Base-by-base conservation (phyloP, 2,329 filamentous ascomycete species). In the Claviceps digitariae region DNA sequence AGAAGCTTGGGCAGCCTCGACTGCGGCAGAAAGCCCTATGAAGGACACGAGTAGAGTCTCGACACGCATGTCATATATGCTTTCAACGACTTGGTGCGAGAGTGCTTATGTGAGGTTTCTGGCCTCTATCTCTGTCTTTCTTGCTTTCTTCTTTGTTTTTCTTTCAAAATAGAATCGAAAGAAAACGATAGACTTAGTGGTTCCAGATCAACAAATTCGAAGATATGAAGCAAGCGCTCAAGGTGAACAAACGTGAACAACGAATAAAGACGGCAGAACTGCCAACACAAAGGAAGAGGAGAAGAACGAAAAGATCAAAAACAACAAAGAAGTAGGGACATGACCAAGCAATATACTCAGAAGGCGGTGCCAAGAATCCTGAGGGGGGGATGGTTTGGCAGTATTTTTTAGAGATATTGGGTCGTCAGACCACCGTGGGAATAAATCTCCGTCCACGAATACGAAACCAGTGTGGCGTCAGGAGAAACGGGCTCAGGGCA, bases 11-110 rank as follows among this genome's bases (percentile, higher is more conserved):
- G 70, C 67, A 47, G 74, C 77, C 41, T 79, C 74, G 53, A 69
- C 62, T 46, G 46, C 55, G 27, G 45, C 48, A 7, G 51, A 49
- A 31, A 59, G 13, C 65, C 77, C 72, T 63, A 76, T 57, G 23
- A 80, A 70, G 68, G 74, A 70, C 48, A 76, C 56, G 56, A 78
- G 58, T 48, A 75, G 61, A 55, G 68, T 68, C 64, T 78, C 77
- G 63, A 78, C 62, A 63, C 77, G 72, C 77, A 80, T 81, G 48
- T 40, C 45, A 10, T 27, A 21, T 41, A 15, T 43, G 20, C 7
- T 41, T 25, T 40, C 27, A 38, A 5, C 12, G 27, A 40, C 12
- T 21, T 23, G 27, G 25, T 57, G 53, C 48, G 48, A 52, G 41
- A 48, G 53, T 51, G 56, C 56, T 53, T 53, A 3, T 5, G 5